Evolutionary conservation across 805 yeast species (phyloP).

Genomic region (Wickerhamiella allomyrinae): DNA sequence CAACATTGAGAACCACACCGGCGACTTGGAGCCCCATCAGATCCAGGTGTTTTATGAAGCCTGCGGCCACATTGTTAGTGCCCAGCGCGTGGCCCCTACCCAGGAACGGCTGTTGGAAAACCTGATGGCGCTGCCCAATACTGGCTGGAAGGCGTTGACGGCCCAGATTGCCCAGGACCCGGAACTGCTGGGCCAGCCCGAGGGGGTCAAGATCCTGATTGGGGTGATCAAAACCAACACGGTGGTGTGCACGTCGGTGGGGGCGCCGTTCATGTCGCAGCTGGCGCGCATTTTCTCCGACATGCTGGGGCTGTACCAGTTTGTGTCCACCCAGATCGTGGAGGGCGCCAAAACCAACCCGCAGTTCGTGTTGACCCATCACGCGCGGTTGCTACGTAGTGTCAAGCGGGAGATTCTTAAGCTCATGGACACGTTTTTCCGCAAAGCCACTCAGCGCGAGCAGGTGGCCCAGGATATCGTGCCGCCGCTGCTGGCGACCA

Average conservation of each 20-base stretch:
- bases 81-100: constrained; percentile 56
- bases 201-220: constrained; percentile 82
- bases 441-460: constrained; percentile 73
- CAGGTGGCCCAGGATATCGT: constrained; percentile 73
- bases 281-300: constrained; percentile 75
- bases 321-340: constrained; percentile 67
- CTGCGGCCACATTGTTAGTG: constrained; percentile 83
- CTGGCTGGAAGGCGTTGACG: constrained; percentile 87
- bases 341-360: constrained; percentile 64
- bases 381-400: constrained; percentile 90
- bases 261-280: constrained; percentile 82
- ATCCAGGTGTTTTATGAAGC: constrained; percentile 97
- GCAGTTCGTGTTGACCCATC: constrained; percentile 82
- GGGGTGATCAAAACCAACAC: constrained; percentile 92
- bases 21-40: constrained; percentile 91
- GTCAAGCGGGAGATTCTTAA: constrained; percentile 88
- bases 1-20: constrained; percentile 71
- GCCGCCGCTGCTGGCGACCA: constrained; percentile 70
- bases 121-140: constrained; percentile 81
- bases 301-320: constrained; percentile 77
- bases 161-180: constrained; percentile 78
- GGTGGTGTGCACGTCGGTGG: constrained; percentile 86
- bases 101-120: constrained; percentile 62
- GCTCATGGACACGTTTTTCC: constrained; percentile 74
- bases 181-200: constrained; percentile 46